Base-by-base conservation (phyloP, 148 eudicot species). In the Vaccinium darrowii region DNA sequence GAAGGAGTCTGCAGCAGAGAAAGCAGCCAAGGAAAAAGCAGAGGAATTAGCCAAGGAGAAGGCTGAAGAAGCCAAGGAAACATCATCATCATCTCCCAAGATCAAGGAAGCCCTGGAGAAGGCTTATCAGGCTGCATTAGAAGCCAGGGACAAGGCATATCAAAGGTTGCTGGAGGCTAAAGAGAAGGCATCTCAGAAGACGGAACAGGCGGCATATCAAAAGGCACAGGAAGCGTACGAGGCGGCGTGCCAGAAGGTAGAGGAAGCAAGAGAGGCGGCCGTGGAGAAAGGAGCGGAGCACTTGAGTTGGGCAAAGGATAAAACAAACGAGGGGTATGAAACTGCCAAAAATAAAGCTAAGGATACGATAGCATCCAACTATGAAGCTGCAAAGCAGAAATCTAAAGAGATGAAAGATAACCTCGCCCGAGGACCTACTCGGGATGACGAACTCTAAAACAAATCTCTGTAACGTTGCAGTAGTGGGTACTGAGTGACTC, bases 291-390 rank as follows among this genome's bases (percentile, higher is more conserved):
- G 87, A 4, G 83, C 67, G 53, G 87, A 90, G 81, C 53, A 83
- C 0, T 8, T 62, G 72, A 69, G 57, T 4, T 83, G 86, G 86
- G 87, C 88, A 0, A 81, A 82, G 50, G 88, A 90, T 80, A 85
- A 85, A 62, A 84, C 89, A 0, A 87, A 84, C 54, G 85, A 85
- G 10, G 90, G 86, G n/a, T 82, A 78, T 6, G 88, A 87, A 33
- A 50, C 84, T 3, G 88, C 85, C 5, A 87, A 89, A 49, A 62
- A 27, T 18, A 89, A 84, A 53, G 87, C 85, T 6, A 85, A 87
- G 60, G 86, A 81, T 5, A 83, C 76, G 63, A 52, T 72, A 14
- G n/a, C 76, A 12, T 72, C 76, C 76, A 72, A 33, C 76, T 33
- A 36, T 3, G 47, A 72, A 72, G 49, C 49, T 15, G 76, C 76